Conservation (phyloP, 257 asterid genomes). For the Knoxia roxburghii region DNA sequence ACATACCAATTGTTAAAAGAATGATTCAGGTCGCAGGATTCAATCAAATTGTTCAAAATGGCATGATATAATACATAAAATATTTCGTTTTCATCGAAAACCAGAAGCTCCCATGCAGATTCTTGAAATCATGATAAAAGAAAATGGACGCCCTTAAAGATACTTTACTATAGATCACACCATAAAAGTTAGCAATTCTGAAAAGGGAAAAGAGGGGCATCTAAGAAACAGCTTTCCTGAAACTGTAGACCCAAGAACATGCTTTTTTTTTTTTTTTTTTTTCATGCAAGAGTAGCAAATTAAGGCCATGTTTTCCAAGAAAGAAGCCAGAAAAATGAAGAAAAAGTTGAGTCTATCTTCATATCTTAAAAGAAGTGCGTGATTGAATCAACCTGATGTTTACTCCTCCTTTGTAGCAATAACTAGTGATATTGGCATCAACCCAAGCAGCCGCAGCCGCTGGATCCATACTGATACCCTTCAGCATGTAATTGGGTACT, state of each 20-base stretch:
- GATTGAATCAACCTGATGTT: conserved; percentile 49
- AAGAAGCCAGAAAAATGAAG: too few relatives aligned
- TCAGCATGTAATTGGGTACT: conserved; percentile 75
- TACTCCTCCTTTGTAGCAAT: conserved; percentile 57
- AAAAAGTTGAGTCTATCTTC: background rate
- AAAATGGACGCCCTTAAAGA: background rate
- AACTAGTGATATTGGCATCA: conserved; percentile 66
- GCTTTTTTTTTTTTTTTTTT: background rate
- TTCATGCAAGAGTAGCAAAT: background rate
- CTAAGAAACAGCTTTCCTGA: background rate
- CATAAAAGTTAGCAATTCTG: background rate
- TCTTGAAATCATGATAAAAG: background rate
- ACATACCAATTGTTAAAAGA: background rate
- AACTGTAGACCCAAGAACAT: background rate
- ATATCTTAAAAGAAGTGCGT: background rate
- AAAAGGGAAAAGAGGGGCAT: background rate
- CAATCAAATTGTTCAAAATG: background rate
- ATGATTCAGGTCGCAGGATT: background rate
- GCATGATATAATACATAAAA: background rate
- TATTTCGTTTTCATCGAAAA: background rate
- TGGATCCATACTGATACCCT: conserved; percentile 56
- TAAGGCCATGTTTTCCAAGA: background rate
- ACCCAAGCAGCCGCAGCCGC: conserved; percentile 74
- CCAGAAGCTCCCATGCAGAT: background rate
- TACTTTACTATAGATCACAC: too few relatives aligned